Evolutionary conservation across 2,329 filamentous ascomycete genomes (phyloP), one percentile per base, ranked within the genome.

Genomic region (Hypoxylon sp.): DNA sequence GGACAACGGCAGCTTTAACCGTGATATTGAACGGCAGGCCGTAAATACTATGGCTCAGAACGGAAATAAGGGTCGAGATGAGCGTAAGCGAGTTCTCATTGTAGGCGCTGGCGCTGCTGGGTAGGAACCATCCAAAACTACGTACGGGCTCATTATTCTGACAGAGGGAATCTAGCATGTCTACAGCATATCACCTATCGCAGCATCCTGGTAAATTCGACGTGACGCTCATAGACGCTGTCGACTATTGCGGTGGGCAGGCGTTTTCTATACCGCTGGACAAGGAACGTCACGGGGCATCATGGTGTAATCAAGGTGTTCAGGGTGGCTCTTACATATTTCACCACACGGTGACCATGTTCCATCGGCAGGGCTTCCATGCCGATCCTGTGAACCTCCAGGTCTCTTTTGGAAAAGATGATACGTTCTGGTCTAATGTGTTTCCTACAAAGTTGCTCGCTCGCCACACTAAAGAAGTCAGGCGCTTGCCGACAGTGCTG

Each of bases 251-350:
- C 73, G 88, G 88, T 60, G 88, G 88, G 0, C 88, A 90, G 74
- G 88, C 88, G 1, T 89, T 88, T 76, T 89, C 87, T 3, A 88
- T 89, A 48, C 84, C 85, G 15, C 76, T 90, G 15, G 84, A 89
- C 72, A 87, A 88, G 73, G 78, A 85, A 35, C 84, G 83, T 47
- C 82, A 88, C 73, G 87, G 87, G n/a, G 86, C 87, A 2, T 84
- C 83, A 60, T 90, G 87, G 87, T 82, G 88, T 71, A 90, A 90
- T 72, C 87, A 90, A 70, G 88, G 88, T 55, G 88, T 88, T 0
- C 86, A 88, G 68, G 86, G 86, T 48, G 86, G 86, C 39, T 86
- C 84, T 39, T 85, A 85, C 76, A 88, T 88, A 68, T 88, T 88
- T 74, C 86, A 88, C 72, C 86, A 88, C 72, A 88, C 86, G 8